A percentile compares a stretch with the other conserved stretches of the same genome.
These are phyloP conservation scores for Pichia kudriavzevii DNA, from an alignment of 1,139 yeast genomes.

Conservation along the genomic window DNA sequence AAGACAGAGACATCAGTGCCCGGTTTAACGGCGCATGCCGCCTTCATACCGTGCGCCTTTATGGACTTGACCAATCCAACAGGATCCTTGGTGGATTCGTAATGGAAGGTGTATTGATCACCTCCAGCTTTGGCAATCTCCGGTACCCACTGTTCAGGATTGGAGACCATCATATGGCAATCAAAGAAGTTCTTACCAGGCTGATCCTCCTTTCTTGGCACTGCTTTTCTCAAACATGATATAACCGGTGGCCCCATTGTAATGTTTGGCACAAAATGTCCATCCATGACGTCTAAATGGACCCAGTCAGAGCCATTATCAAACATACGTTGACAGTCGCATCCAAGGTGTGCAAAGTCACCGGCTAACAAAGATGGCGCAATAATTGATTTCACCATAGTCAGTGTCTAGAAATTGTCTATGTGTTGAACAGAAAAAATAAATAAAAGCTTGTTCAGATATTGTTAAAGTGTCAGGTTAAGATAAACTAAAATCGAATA, in stretches of 20 bases:
- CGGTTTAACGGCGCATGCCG: conserved; percentile 93
- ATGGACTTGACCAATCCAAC: conserved; percentile 66
- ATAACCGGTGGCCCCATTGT: conserved; percentile 91
- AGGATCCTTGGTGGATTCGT: conserved; percentile 84
- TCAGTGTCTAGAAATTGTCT: too few species aligned
- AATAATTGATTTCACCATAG: conserved; percentile 71
- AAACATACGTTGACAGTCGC: conserved; percentile 77
- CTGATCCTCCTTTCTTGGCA: conserved; percentile 41
- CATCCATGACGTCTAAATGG: conserved; percentile 98
- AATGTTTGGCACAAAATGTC: conserved; percentile 95
- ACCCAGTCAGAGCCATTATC: conserved; percentile 86
- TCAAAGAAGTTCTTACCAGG: conserved; percentile 57
- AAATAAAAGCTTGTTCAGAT: too few species aligned
- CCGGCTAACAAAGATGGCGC: conserved; percentile 98
- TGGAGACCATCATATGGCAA: conserved; percentile 97
- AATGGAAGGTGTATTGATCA: conserved; percentile 93
- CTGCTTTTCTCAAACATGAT: conserved; percentile 63
- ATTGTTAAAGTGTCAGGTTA: too few species aligned
- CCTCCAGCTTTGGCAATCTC: conserved; percentile 94
- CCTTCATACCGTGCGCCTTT: conserved; percentile 77
- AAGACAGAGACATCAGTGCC: conserved; percentile 84
- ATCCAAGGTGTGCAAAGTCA: conserved; percentile 82
- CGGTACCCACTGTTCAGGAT: conserved; percentile 92
- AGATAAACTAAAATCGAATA: too few species aligned
- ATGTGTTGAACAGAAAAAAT: too few species aligned